phyloP scores from a whole-genome alignment of 805 yeast species.

The Candida caryicola region DNA sequence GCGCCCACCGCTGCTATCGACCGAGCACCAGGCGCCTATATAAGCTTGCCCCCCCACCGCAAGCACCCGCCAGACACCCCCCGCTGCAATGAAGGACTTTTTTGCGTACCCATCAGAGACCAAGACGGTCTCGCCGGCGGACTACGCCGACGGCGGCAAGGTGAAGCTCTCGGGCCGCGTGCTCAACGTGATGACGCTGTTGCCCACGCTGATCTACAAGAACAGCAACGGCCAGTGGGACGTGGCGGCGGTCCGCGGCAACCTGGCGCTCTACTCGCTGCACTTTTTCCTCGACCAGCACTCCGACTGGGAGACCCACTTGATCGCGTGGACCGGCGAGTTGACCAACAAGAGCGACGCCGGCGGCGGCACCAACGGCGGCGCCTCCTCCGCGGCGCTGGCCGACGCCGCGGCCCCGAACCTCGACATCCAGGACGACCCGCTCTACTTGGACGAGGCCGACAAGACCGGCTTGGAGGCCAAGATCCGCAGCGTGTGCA shows the following conservation, averaged over 20 bases:
- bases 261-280: conserved; percentile 79
- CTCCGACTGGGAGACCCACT: conserved; percentile 81
- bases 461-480: conserved; percentile 53
- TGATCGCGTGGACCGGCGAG: conserved; percentile 97
- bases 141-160: conserved; percentile 23
- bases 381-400: background rate
- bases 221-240: conserved; percentile 46
- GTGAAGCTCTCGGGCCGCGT: conserved; percentile 60
- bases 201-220: conserved; percentile 61
- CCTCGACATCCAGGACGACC: conserved; percentile 49
- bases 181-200: conserved; percentile 61
- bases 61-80: no score
- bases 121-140: conserved; percentile 27
- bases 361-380: background rate
- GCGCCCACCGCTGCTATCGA: background rate
- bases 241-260: conserved; percentile 69
- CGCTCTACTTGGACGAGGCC: conserved; percentile 53
- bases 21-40: no score
- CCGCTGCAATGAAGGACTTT: conserved; percentile 12
- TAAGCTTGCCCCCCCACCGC: background rate
- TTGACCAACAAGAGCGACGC: conserved; percentile 38
- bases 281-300: conserved; percentile 59
- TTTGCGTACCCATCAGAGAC: conserved; percentile 19
- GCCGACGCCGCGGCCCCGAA: conserved; percentile 8
- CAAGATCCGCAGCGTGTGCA: conserved; percentile 45